Evolutionary conservation across 129 eudicot species (phyloP).

Genomic region (Oenanthe sinensis): DNA sequence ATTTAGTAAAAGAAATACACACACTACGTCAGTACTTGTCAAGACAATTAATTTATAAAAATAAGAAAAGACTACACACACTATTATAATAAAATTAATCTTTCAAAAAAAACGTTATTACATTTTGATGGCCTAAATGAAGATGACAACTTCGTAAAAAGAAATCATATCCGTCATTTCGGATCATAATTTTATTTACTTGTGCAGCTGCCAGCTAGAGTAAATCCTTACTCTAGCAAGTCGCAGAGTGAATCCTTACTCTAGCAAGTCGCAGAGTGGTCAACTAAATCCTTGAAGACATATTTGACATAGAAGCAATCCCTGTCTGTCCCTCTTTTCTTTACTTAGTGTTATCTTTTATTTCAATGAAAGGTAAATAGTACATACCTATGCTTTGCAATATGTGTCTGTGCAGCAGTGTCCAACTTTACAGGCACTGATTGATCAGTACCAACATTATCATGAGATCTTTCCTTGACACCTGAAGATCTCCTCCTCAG

Average conservation of each 20-base stretch:
- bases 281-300: background rate
- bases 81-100: background rate
- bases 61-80: background rate
- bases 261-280: background rate
- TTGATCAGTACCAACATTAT: conserved; percentile 29
- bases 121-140: background rate
- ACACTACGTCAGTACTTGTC: background rate
- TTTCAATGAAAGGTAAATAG: background rate
- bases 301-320: background rate
- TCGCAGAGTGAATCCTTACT: background rate
- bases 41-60: background rate
- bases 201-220: background rate
- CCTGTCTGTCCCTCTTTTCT: background rate
- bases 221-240: background rate
- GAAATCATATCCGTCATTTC: background rate
- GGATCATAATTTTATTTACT: background rate
- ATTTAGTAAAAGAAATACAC: background rate
- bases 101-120: background rate
- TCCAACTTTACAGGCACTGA: conserved; percentile 61
- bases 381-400: conserved; percentile 75
- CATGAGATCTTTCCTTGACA: conserved; percentile 33
- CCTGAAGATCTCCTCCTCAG: conserved; percentile 16
- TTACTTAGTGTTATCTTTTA: background rate
- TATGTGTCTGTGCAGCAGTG: conserved; percentile 66
- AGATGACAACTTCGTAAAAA: background rate